These are phyloP conservation scores for Cryptomeria japonica DNA, from an alignment of 75 land plant species.

Conservation along the genomic window DNA sequence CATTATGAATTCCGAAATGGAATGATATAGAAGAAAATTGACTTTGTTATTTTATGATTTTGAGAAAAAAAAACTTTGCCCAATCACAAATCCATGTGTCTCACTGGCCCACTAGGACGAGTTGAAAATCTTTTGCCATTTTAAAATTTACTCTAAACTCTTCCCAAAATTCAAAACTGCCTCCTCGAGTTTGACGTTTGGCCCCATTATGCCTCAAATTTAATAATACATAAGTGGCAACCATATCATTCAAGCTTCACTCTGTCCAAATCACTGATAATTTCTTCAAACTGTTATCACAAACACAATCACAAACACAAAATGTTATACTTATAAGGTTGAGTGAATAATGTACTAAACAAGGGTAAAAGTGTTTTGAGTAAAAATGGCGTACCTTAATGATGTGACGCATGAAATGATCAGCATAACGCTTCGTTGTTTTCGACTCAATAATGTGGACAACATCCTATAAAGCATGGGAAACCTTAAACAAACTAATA, in stretches of 20 bases:
- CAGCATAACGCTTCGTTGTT: slow-evolving; percentile 76
- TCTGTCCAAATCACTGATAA: slow-evolving; percentile 66
- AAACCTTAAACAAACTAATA: slow-evolving; percentile 1
- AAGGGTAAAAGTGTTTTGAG: background rate
- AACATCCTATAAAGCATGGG: slow-evolving; percentile 50
- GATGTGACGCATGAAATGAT: slow-evolving; percentile 84
- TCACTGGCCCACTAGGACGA: background rate
- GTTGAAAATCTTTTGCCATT: background rate
- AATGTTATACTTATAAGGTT: background rate
- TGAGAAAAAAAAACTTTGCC: background rate
- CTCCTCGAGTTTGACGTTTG: background rate
- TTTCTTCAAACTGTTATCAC: slow-evolving; percentile 66
- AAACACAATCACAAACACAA: background rate
- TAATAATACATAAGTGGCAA: background rate
- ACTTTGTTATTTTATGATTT: background rate
- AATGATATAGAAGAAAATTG: background rate
- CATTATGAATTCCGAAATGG: background rate
- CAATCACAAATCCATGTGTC: background rate
- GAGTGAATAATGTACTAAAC: background rate
- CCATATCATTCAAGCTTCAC: slow-evolving; percentile 54
- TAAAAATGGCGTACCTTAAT: slow-evolving; percentile 52
- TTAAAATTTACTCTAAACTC: background rate
- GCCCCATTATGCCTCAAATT: background rate
- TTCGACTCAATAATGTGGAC: slow-evolving; percentile 83
- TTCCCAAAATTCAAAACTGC: background rate